Base-by-base conservation (phyloP, 140 eudicot genomes). In the Flaveria floridana region DNA sequence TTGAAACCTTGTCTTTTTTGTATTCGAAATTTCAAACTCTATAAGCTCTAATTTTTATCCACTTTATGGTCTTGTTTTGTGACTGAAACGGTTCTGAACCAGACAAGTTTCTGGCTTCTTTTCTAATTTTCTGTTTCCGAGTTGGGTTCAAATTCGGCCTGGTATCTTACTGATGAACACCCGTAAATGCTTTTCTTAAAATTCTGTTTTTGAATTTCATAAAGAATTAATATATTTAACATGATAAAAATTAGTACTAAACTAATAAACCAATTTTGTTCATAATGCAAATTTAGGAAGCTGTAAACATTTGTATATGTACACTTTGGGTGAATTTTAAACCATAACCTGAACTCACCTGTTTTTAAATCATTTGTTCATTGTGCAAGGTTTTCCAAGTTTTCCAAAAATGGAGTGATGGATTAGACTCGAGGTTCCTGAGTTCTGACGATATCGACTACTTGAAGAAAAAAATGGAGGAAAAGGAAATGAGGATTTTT, bases 381-480 rank as follows among this genome's bases (percentile, higher is more conserved):
- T 12, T 77, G 19, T 76, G 55, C 61, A 68, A 91, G 96, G 97
- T 94, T 59, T 90, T 86, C 77, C 87, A 88, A 76, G 87, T 94
- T 76, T 85, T 90, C 13, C 73, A 81, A 67, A 81, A 58, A 55
- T 94, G 97, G 97, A 75, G 65, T 56, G 91, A 88, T 81, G 96
- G 87, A 34, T 37, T 90, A 37, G 82, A 72, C 52, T 85, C 87
- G 37, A 97, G 99, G 68, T 23, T 50, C 42, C 21, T 94, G 84
- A 81, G 79, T 79, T 59, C 28, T 41, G 88, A 90, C 53, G 95
- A 91, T 76, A 59, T 85, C 65, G 84, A 78, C 7, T 80, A 74
- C 84, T 81, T 88, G 84, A 87, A 83, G 82, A 89, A 76, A 52
- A 84, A 76, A 53, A 86, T 94, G 76, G 75, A 69, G 68, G 78